A percentile compares a stretch with the other conserved stretches of the same genome.
Evolutionary conservation across 768 basidiomycete species (phyloP).

Genomic region (Psilocybe subaeruginosa): DNA sequence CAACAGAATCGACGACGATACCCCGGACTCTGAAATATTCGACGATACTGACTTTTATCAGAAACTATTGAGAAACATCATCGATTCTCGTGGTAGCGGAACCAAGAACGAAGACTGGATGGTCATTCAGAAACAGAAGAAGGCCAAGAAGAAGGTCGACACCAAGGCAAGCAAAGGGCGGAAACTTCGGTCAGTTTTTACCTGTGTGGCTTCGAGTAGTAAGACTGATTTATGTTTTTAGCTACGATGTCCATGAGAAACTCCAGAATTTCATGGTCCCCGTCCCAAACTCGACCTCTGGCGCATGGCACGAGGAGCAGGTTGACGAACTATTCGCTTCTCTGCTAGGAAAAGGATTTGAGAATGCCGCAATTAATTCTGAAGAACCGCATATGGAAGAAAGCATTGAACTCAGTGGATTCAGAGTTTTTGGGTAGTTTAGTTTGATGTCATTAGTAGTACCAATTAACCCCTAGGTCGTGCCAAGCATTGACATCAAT

Average conservation of each 20-base stretch:
- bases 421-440: constrained; percentile 62
- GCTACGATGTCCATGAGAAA: constrained; percentile 95
- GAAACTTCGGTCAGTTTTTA: constrained; percentile 73
- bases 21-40: constrained; percentile 56
- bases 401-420: constrained; percentile 42
- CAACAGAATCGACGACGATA: constrained; percentile 35
- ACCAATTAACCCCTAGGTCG: not conserved
- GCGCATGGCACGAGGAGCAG: constrained; percentile 94
- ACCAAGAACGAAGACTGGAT: constrained; percentile 63
- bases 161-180: constrained; percentile 95
- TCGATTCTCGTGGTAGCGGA: constrained; percentile 63
- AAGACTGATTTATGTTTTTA: constrained; percentile 27
- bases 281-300: constrained; percentile 55
- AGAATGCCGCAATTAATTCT: constrained; percentile 34
- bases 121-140: constrained; percentile 65
- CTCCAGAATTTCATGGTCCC: constrained; percentile 98
- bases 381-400: constrained; percentile 28
- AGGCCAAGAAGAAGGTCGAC: constrained; percentile 87
- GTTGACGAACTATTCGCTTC: constrained; percentile 93
- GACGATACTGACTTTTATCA: constrained; percentile 96
- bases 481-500: not conserved
- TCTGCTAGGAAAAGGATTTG: constrained; percentile 77
- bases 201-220: not conserved
- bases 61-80: constrained; percentile 87
- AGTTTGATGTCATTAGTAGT: not conserved